Evolutionary conservation across 495 filamentous ascomycete species (phyloP), one percentile per base, ranked within the genome.

Genomic region (Trichoderma gamsii): DNA sequence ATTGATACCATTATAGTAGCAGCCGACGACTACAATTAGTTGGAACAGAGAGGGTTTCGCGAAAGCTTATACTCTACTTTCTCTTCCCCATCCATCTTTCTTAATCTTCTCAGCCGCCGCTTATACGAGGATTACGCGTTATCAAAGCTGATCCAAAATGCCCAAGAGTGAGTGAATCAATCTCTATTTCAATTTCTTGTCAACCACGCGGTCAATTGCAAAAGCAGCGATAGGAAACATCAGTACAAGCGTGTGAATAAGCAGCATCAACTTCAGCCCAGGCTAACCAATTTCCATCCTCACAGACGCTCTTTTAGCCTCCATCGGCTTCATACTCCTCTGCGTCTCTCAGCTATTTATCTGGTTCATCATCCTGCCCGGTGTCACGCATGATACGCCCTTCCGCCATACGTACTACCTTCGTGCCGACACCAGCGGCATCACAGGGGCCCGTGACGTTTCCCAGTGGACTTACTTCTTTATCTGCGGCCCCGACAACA

Each of bases 381-480:
- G 91, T 64, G 78, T 83, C 7, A 82, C 80, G 41, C 79, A 83
- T 69, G 76, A 75, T 13, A 83, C 76, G 15, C 93, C 93, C 6
- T 80, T 92, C 21, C 85, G 89, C 71, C 71, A 88, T 52, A 90
- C 92, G 71, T 97, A 89, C 80, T 96, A 96, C 83, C 86, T 97
- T 41, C 84, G 89, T 73, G 89, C 88, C 71, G 82, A 87, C 74
- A 94, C 91, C 16, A 77, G 80, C 61, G 85, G 81, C 72, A 92
- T 96, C 73, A 79, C 87, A 13, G 85, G 85, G 25, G 87, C 92
- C 2, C 78, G 82, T 13, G 41, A 84, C 43, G 70, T 85, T 9
- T 87, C 91, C 9, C 87, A 93, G 78, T 97, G 93, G 93, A 95
- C 92, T 3, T 94, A 89, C 79, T 94, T 93, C 85, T 87, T 88